Evolutionary conservation across 768 basidiomycete genomes (phyloP).

Genomic region (Cantharellus cinnabarinus): DNA sequence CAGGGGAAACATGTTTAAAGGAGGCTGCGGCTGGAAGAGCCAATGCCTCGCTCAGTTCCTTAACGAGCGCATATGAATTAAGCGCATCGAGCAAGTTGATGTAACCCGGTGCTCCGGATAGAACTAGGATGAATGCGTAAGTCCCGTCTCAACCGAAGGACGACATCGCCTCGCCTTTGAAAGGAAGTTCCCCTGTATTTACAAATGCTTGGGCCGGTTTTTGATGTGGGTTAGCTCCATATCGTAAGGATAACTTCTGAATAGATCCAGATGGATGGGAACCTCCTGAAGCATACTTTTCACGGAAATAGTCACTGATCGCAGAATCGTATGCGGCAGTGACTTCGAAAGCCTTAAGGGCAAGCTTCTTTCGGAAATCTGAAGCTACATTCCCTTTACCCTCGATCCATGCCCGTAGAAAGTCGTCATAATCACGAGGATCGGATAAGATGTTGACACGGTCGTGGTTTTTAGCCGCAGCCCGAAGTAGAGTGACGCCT

Average conservation of each 20-base stretch:
- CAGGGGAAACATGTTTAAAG: constrained; percentile 99
- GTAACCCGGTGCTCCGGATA: constrained; percentile 90
- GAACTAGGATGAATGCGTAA: constrained; percentile 27
- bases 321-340: constrained; percentile 90
- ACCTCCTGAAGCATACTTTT: constrained; percentile 81
- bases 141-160: not conserved
- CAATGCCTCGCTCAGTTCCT: constrained; percentile 76
- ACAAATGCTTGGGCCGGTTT: constrained; percentile 96
- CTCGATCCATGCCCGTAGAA: constrained; percentile 57
- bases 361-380: constrained; percentile 51
- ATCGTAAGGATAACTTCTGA: constrained; percentile 72
- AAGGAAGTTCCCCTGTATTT: constrained; percentile 69
- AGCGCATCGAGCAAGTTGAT: constrained; percentile 96
- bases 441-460: constrained; percentile 80
- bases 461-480: constrained; percentile 95
- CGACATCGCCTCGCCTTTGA: constrained; percentile 46
- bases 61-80: constrained; percentile 91
- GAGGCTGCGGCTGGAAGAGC: constrained; percentile 88
- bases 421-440: constrained; percentile 67
- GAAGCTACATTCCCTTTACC: constrained; percentile 58
- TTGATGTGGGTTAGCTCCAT: constrained; percentile 97
- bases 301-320: constrained; percentile 90
- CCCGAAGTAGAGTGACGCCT: constrained; percentile 90
- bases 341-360: constrained; percentile 93
- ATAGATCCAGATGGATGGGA: constrained; percentile 41